A percentile compares a stretch with the other conserved stretches of the same genome.
Conservation (phyloP, 2,329 filamentous ascomycete genomes). For the Sporothrix humicola region DNA sequence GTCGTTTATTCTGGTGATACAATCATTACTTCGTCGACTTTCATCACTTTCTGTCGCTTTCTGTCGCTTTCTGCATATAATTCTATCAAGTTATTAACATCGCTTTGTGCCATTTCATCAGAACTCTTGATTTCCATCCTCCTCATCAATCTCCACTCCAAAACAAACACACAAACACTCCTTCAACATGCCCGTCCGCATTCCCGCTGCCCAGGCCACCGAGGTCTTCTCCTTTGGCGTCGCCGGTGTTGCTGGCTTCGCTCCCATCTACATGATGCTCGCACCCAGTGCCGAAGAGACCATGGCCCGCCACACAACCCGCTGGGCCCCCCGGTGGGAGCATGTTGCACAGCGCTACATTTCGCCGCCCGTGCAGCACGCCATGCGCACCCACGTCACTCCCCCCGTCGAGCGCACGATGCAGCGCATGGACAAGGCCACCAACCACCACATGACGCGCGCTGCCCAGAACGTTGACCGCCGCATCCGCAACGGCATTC, state of each 20-base stretch:
- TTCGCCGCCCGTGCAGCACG: slow-evolving; percentile 51
- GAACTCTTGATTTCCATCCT: not conserved
- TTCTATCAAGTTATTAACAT: not conserved
- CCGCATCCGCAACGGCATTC: slow-evolving; percentile 55
- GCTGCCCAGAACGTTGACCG: slow-evolving; percentile 57
- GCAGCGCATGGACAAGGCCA: slow-evolving; percentile 55
- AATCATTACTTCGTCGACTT: not conserved
- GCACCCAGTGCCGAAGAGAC: slow-evolving; percentile 60
- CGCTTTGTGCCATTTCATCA: not conserved
- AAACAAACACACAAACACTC: not conserved
- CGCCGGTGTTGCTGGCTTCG: slow-evolving; percentile 59
- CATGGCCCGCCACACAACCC: slow-evolving; percentile 58
- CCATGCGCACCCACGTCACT: slow-evolving; percentile 54
- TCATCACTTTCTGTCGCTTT: not conserved
- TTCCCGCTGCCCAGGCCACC: slow-evolving; percentile 55
- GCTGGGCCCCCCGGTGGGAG: slow-evolving; percentile 67
- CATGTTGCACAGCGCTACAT: slow-evolving; percentile 62
- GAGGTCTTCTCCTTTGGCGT: slow-evolving; percentile 61
- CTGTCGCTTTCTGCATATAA: not conserved
- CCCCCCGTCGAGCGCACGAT: slow-evolving; percentile 55
- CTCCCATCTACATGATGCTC: slow-evolving; percentile 63
- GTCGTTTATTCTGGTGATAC: not conserved
- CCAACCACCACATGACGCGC: slow-evolving; percentile 50
- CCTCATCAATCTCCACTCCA: not conserved
- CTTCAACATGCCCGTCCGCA: slow-evolving; percentile 56